Conservation (phyloP, 2,329 filamentous ascomycete genomes). For the Alternaria solani region DNA sequence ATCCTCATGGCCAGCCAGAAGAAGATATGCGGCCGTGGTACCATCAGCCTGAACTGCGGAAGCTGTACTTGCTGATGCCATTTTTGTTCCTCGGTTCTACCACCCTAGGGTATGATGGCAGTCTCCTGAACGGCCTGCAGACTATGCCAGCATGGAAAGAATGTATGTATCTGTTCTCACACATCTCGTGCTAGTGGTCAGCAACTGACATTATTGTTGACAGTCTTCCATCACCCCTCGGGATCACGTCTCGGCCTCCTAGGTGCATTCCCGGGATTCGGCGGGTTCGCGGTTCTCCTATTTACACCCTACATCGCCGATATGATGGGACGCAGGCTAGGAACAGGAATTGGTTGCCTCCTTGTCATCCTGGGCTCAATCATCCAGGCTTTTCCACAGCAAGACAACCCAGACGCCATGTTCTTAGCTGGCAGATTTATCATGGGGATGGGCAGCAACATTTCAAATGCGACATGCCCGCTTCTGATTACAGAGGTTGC, state of each 20-base stretch:
- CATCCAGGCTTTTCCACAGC: slow-evolving; percentile 54
- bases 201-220: not conserved
- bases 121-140: slow-evolving; percentile 56
- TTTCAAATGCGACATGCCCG: slow-evolving; percentile 59
- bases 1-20: not conserved
- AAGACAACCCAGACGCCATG: not conserved
- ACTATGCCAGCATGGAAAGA: slow-evolving; percentile 16
- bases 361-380: slow-evolving; percentile 60
- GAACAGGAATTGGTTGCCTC: slow-evolving; percentile 20
- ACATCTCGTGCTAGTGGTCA: not conserved
- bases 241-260: slow-evolving; percentile 26
- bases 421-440: not conserved
- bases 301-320: not conserved
- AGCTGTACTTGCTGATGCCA: not conserved
- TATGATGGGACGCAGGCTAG: slow-evolving; percentile 9
- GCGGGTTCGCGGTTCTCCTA: not conserved
- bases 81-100: not conserved
- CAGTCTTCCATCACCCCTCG: slow-evolving; percentile 18
- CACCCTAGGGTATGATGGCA: slow-evolving; percentile 50
- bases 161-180: not conserved
- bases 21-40: not conserved
- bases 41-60: not conserved
- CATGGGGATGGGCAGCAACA: slow-evolving; percentile 34
- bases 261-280: slow-evolving; percentile 10
- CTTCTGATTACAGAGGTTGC: slow-evolving; percentile 65